Conservation (phyloP, 2,329 filamentous ascomycete genomes). For the Beauveria sp. region DNA sequence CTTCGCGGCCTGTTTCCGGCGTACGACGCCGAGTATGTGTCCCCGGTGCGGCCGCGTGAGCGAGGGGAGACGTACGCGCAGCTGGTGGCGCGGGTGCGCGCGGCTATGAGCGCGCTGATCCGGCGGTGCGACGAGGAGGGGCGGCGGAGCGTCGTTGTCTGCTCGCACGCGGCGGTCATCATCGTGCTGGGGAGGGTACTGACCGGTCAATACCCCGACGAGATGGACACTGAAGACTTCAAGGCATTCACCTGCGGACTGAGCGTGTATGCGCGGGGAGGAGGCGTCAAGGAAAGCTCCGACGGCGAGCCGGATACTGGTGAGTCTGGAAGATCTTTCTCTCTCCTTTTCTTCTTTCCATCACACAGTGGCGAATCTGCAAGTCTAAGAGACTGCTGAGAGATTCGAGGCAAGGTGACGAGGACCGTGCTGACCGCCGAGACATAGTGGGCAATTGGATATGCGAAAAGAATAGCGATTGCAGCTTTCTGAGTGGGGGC, state of each 20-base stretch:
- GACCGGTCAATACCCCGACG: slow-evolving; percentile 68
- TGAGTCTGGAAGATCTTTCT: background rate
- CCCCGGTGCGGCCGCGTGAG: slow-evolving; percentile 56
- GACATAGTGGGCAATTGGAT: slow-evolving; percentile 63
- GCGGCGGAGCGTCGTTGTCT: slow-evolving; percentile 67
- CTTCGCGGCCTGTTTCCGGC: slow-evolving; percentile 63
- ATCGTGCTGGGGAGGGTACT: slow-evolving; percentile 79
- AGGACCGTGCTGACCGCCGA: slow-evolving; percentile 22
- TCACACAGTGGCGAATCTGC: background rate
- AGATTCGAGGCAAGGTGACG: background rate
- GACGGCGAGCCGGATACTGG: background rate
- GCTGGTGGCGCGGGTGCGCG: slow-evolving; percentile 73
- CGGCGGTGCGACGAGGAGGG: slow-evolving; percentile 62
- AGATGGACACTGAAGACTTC: slow-evolving; percentile 71
- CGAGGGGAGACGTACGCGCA: slow-evolving; percentile 73
- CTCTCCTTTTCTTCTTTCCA: background rate
- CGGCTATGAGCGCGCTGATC: slow-evolving; percentile 63
- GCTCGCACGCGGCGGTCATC: slow-evolving; percentile 82
- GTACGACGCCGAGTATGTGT: slow-evolving; percentile 48
- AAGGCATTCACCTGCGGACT: slow-evolving; percentile 76
- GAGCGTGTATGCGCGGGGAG: slow-evolving; percentile 46
- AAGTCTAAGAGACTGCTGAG: background rate
- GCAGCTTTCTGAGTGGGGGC: slow-evolving; percentile 69
- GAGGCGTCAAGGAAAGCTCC: background rate
- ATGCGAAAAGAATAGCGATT: slow-evolving; percentile 75